Base-by-base conservation (phyloP, 805 yeast species). In the Wickerhamiella siamensis region DNA sequence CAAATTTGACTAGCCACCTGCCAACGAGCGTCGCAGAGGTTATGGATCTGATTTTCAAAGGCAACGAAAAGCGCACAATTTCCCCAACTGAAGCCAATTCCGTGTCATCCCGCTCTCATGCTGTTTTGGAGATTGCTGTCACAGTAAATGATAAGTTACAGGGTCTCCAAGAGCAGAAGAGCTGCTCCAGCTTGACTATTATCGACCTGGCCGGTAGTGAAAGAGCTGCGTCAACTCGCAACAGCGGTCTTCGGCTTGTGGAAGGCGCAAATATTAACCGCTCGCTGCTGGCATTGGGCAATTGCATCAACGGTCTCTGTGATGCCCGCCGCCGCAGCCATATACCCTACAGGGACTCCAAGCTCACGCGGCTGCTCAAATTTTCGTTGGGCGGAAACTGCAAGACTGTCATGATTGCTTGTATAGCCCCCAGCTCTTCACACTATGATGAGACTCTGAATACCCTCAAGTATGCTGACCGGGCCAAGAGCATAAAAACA, bases 151-250 rank as follows among this genome's bases (percentile, higher is more conserved):
- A 17, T 5, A 8, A 6, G n/a, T 16, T 5, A 2, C 24, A 20
- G 12, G 42, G 39, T 8, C 12, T 14, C 2, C 17, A 5, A 9
- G 58, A 67, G 8, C 83, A 79, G 53, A 69, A 62, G 32, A 67
- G 71, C 34, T 67, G 76, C 41, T 71, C 79, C 0, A 76, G 79
- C 0, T 63, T 87, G 24, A 79, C 91, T 1, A 79, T 88, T 21
- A 87, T 88, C 38, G 97, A 88, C 59, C 62, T 88, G 36, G 97
- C 97, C 0, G 97, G 97, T 4, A 81, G 94, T 60, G 97, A 88
- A 62, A 66, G 97, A 33, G 97, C 97, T 0, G 77, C 91, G 0
- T 80, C 91, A 0, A 86, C 97, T 0, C 75, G 73, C 49, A 88
- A 88, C 58, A 61, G 84, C 36, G 97, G 97, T 0, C 72, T 69